Evolutionary conservation across 2,329 filamentous ascomycete species (phyloP).

Genomic region (Monilinia fructicola): DNA sequence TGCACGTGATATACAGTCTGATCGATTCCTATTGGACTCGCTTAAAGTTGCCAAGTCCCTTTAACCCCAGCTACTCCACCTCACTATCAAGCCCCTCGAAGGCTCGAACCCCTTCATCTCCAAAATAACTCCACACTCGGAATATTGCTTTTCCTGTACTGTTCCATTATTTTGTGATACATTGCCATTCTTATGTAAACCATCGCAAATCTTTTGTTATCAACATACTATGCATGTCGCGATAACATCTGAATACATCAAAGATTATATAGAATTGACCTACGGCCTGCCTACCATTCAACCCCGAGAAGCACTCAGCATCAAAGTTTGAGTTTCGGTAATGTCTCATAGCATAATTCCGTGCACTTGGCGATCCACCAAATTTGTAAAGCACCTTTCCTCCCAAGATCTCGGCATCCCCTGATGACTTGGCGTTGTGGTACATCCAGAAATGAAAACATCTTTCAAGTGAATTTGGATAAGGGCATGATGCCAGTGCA

Average conservation of each 20-base stretch:
- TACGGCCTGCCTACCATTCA: not conserved
- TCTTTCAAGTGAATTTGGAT: not conserved
- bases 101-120: constrained; percentile 3
- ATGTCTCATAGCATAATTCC: constrained; percentile 22
- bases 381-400: constrained; percentile 17
- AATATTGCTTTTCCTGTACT: not conserved
- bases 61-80: not conserved
- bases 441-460: constrained; percentile 16
- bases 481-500: constrained; percentile 12
- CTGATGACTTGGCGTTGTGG: constrained; percentile 9
- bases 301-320: not conserved
- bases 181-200: not conserved
- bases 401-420: constrained; percentile 25
- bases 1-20: not conserved
- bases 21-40: not conserved
- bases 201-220: not conserved
- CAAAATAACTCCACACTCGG: not conserved
- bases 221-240: not conserved
- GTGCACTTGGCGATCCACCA: constrained; percentile 23
- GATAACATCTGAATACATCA: too few relatives aligned
- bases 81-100: too few relatives aligned
- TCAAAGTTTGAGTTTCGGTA: constrained; percentile 3
- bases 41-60: not conserved
- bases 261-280: too few relatives aligned
- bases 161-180: not conserved